Conservation (phyloP, 2,329 filamentous ascomycete species). For the Lachnellula hyalina region DNA sequence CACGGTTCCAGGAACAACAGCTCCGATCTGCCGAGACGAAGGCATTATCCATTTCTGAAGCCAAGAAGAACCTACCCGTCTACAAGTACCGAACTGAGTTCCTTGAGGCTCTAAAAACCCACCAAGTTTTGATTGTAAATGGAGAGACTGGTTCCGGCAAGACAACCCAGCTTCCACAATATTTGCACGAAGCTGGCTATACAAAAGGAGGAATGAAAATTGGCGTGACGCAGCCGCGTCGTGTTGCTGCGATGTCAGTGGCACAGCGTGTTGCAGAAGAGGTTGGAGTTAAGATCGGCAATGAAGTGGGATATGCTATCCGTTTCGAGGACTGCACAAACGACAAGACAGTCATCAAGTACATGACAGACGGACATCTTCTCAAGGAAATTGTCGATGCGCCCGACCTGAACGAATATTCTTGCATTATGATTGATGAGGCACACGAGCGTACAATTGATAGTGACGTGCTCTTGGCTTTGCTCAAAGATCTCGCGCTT, state of each 20-base stretch:
- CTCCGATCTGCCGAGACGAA: conserved; percentile 86
- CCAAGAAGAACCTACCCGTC: conserved; percentile 82
- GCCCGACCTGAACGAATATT: conserved; percentile 89
- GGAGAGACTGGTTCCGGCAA: conserved; percentile 97
- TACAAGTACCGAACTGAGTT: conserved; percentile 84
- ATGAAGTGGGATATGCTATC: conserved; percentile 90
- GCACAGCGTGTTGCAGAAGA: conserved; percentile 97
- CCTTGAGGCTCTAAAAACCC: conserved; percentile 67
- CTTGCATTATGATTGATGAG: conserved; percentile 99
- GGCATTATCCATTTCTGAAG: conserved; percentile 83
- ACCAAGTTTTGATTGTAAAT: conserved; percentile 94
- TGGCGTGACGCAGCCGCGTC: conserved; percentile 90
- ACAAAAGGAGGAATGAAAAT: conserved; percentile 75
- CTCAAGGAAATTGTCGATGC: conserved; percentile 90
- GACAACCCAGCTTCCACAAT: conserved; percentile 95
- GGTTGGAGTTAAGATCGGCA: conserved; percentile 89
- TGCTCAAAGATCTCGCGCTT: conserved; percentile 95
- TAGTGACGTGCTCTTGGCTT: conserved; percentile 95
- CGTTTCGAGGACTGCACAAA: conserved; percentile 98
- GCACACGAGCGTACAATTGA: conserved; percentile 95
- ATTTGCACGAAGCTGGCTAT: conserved; percentile 92
- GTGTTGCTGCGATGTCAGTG: conserved; percentile 98
- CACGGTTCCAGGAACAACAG: conserved; percentile 71
- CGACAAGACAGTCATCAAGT: conserved; percentile 93
- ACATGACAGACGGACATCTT: conserved; percentile 97